Percentiles rank a stretch among this genome's conserved stretches.
Conservation (phyloP, 768 basidiomycete species). For the Daedaleopsis nitida region DNA sequence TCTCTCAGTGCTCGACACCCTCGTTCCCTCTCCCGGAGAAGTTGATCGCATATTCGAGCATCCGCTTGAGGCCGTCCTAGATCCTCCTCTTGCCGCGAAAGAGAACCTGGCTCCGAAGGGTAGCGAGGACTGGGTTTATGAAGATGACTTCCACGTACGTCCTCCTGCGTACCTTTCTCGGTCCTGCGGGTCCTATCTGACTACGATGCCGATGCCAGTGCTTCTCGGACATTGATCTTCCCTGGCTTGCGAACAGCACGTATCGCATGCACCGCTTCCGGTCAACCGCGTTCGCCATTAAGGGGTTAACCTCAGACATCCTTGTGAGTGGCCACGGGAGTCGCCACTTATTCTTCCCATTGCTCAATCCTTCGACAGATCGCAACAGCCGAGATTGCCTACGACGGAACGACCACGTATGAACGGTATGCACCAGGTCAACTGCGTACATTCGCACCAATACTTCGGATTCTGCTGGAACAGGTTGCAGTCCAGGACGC, state of each 20-base stretch:
- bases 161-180: not conserved
- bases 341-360: not conserved
- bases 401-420: slow-evolving; percentile 49
- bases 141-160: slow-evolving; percentile 71
- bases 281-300: slow-evolving; percentile 75
- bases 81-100: slow-evolving; percentile 52
- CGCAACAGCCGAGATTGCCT: slow-evolving; percentile 68
- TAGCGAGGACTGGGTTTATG: slow-evolving; percentile 79
- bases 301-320: slow-evolving; percentile 83
- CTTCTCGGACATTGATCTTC: slow-evolving; percentile 51
- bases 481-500: not conserved
- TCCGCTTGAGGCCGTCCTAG: slow-evolving; percentile 71
- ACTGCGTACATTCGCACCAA: slow-evolving; percentile 25
- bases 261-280: slow-evolving; percentile 89
- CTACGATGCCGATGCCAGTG: slow-evolving; percentile 40
- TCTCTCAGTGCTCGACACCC: slow-evolving; percentile 46
- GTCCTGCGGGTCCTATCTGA: too few relatives aligned
- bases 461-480: slow-evolving; percentile 23
- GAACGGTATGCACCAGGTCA: slow-evolving; percentile 62
- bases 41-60: slow-evolving; percentile 82
- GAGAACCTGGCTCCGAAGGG: slow-evolving; percentile 55
- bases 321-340: slow-evolving; percentile 55
- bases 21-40: slow-evolving; percentile 64
- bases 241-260: slow-evolving; percentile 48
- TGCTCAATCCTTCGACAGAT: slow-evolving; percentile 44